A percentile compares a stretch with the other conserved stretches of the same genome.
These are phyloP conservation scores for Cladosporium sp. DNA, from an alignment of 2,329 filamentous ascomycete genomes.

Conservation along the genomic window DNA sequence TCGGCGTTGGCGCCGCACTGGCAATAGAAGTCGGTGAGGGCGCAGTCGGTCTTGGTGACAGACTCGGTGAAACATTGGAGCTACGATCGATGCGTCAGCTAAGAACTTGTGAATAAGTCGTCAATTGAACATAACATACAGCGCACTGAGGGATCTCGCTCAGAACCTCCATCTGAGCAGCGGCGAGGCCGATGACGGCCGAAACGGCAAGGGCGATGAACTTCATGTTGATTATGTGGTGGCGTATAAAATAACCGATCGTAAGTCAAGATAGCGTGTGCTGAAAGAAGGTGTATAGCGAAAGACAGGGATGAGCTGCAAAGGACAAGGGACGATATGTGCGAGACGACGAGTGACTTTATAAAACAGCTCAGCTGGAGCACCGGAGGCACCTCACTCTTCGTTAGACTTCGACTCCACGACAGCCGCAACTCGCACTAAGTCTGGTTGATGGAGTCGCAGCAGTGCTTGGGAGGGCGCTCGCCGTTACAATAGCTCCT, in stretches of 20 bases:
- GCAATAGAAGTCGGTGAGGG: slow-evolving; percentile 43
- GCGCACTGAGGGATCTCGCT: slow-evolving; percentile 8
- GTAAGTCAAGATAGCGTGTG: neutral
- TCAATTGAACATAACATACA: neutral
- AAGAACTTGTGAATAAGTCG: no score
- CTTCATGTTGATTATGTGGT: slow-evolving; percentile 5
- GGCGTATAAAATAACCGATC: neutral
- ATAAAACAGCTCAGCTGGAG: no score
- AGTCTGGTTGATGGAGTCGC: no score
- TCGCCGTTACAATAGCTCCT: no score
- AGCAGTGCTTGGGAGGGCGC: no score
- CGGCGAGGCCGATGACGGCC: slow-evolving; percentile 7
- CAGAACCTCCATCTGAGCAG: slow-evolving; percentile 7
- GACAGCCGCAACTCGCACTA: no score
- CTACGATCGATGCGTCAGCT: neutral
- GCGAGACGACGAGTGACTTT: no score
- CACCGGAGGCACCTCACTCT: no score
- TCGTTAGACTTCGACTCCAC: no score
- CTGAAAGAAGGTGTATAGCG: neutral
- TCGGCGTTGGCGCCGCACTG: slow-evolving; percentile 43
- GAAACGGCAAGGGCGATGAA: slow-evolving; percentile 4
- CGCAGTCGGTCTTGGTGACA: slow-evolving; percentile 44
- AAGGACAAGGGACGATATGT: no score
- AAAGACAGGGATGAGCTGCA: no score
- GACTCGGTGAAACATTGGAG: slow-evolving; percentile 44